phyloP scores from a whole-genome alignment of 2,329 filamentous ascomycete species.

The Apiospora malaysiana region DNA sequence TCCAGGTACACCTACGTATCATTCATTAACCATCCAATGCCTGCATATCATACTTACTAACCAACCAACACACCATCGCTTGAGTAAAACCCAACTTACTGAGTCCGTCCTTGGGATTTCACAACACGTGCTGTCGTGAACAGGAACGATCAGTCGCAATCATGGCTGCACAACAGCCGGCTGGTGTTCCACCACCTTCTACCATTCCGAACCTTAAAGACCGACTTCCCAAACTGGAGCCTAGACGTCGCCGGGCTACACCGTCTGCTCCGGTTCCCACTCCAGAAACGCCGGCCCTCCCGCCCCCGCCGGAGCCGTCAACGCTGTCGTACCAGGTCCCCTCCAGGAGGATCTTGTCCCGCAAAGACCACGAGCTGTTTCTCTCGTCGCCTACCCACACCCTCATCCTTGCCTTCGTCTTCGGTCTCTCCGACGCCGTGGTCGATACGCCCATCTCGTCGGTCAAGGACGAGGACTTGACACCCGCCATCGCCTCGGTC shows the following conservation, averaged over 20 bases:
- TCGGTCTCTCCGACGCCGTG: conserved; percentile 83
- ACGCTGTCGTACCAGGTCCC: conserved; percentile 69
- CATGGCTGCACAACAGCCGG: conserved; percentile 27
- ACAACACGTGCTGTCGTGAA: background rate
- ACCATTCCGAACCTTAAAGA: conserved; percentile 57
- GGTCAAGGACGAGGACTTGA: conserved; percentile 60
- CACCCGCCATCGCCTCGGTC: conserved; percentile 66
- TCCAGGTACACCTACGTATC: background rate
- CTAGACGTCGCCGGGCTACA: conserved; percentile 61
- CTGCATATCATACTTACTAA: background rate
- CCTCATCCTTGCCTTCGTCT: conserved; percentile 84
- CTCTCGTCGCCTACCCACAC: conserved; percentile 75
- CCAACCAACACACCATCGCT: background rate
- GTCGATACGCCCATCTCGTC: conserved; percentile 71
- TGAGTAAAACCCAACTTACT: background rate
- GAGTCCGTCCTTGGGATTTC: background rate
- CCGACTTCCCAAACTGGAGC: conserved; percentile 70
- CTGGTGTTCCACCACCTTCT: conserved; percentile 25
- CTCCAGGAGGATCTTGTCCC: conserved; percentile 79
- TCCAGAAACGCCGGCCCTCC: conserved; percentile 77
- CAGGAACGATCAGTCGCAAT: background rate
- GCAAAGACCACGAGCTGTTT: conserved; percentile 81
- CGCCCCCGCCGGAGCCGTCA: conserved; percentile 66
- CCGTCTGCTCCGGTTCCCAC: conserved; percentile 65
- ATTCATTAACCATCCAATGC: background rate